Evolutionary conservation across 805 yeast genomes (phyloP), one percentile per base, ranked within the genome.

Genomic region (Wickerhamiella azymoides): DNA sequence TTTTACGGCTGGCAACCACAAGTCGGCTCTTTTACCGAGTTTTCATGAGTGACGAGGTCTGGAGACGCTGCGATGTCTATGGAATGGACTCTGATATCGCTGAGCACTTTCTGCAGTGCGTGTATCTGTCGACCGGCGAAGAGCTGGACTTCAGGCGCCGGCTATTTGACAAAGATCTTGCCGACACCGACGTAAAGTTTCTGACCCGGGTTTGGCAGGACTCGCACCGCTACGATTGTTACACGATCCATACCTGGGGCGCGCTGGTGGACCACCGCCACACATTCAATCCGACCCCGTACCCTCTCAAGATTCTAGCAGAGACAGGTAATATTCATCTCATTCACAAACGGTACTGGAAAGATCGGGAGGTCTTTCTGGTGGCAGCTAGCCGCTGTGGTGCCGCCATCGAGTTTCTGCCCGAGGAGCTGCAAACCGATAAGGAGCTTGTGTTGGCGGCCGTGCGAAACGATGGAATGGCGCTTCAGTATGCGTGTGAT

Each of bases 361-460:
- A 5, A 21, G 24, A 21, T 21, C 24, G 24, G 6, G 7, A 21
- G 6, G 24, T 21, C 4, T 21, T 21, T 21, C 7, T 21, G 24
- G 24, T 21, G 4, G 24, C 24, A 5, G 24, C 24, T 4, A 4
- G 24, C 6, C 24, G 24, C 24, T 7, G 24, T 21, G 24, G 24
- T 21, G 24, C 24, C 24, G 24, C 24, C 7, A 21, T 21, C 7
- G 24, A 21, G 24, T 7, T 5, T 7, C 7, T 7, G 24, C 24
- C 24, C 24, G 28, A 26, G 28, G 28, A 26, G 28, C 8, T 9
- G 13, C 28, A 26, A 26, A 11, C 3, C 11, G 36, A 39, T 28
- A 33, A 24, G 2, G 36, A 39, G 21, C 10, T 39, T n/a, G 36
- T 39, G 16, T 10, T 39, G 36, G 42, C 42, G 16, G 42, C 42